Conservation (phyloP, 2,329 filamentous ascomycete genomes). For the Ophiostoma fasciatum region DNA sequence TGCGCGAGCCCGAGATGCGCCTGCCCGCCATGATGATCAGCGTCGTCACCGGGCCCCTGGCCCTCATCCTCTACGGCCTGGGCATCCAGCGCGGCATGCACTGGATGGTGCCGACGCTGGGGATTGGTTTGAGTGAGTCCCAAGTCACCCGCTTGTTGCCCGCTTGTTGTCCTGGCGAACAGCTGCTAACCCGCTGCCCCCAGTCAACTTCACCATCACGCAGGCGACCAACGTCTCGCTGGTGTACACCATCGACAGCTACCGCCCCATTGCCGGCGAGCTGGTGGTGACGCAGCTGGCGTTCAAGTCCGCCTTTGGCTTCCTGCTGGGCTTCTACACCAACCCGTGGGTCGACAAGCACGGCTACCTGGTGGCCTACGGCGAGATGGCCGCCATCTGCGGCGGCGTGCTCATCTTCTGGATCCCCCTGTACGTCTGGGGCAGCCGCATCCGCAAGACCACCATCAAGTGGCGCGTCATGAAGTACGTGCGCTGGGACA, state of each 20-base stretch:
- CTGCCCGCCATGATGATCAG: conserved; percentile 37
- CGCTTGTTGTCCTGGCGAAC: not conserved
- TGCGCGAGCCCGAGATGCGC: conserved; percentile 42
- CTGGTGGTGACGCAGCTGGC: conserved; percentile 35
- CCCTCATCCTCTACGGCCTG: conserved; percentile 30
- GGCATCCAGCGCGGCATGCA: conserved; percentile 31
- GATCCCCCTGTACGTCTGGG: conserved; percentile 37
- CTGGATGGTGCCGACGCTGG: conserved; percentile 42
- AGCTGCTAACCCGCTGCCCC: conserved; percentile 2
- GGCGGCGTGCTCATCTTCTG: conserved; percentile 30
- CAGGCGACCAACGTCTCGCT: conserved; percentile 40
- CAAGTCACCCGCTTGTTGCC: no score
- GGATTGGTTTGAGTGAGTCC: conserved; percentile 35
- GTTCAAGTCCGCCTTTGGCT: conserved; percentile 42
- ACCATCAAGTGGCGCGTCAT: conserved; percentile 34
- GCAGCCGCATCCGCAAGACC: conserved; percentile 29
- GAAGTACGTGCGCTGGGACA: conserved; percentile 31
- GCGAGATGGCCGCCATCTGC: conserved; percentile 41
- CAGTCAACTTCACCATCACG: conserved; percentile 41
- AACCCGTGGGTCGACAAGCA: conserved; percentile 38
- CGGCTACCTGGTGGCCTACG: conserved; percentile 37
- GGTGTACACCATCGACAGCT: conserved; percentile 42
- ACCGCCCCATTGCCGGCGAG: conserved; percentile 42
- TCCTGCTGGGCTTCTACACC: conserved; percentile 44
- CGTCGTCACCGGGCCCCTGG: conserved; percentile 32